phyloP scores from a whole-genome alignment of 2,329 filamentous ascomycete genomes.

The Pleomassaria siparia region DNA sequence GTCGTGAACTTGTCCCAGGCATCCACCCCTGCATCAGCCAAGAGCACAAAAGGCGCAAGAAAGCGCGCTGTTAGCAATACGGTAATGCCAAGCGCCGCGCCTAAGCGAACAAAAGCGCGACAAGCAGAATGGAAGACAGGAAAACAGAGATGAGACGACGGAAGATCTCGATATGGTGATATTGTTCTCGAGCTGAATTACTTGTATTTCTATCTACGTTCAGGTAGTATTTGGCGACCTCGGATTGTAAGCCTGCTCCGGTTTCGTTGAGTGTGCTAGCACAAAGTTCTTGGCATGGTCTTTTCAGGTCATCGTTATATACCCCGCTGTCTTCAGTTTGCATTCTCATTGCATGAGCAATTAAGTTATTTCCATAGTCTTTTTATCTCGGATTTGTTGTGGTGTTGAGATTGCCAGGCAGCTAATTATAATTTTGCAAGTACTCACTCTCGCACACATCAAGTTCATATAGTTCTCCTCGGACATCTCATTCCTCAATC shows the following conservation, averaged over 20 bases:
- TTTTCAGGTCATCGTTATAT: not conserved
- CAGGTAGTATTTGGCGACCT: no score
- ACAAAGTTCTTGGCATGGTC: not conserved
- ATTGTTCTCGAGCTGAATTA: not conserved
- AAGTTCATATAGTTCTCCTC: no score
- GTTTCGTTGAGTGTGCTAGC: no score
- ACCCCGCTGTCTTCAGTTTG: no score
- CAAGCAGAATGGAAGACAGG: slow-evolving; percentile 18
- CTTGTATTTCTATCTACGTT: no score
- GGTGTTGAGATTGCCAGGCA: not conserved
- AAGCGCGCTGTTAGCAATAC: slow-evolving; percentile 33
- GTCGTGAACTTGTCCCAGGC: slow-evolving; percentile 11
- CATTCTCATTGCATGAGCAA: not conserved
- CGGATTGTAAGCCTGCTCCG: no score
- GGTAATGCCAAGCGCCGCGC: slow-evolving; percentile 16
- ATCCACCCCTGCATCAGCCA: slow-evolving; percentile 27
- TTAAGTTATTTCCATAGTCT: not conserved
- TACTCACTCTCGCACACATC: not conserved
- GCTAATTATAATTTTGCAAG: not conserved
- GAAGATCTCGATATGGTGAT: slow-evolving; percentile 1
- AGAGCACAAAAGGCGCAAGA: slow-evolving; percentile 17
- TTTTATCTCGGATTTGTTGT: not conserved
- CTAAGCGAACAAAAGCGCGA: slow-evolving; percentile 28
- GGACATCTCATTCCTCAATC: no score
- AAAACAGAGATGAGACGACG: slow-evolving; percentile 14